Conservation (phyloP, 164 flowering plant species). For the Annona squamosa region DNA sequence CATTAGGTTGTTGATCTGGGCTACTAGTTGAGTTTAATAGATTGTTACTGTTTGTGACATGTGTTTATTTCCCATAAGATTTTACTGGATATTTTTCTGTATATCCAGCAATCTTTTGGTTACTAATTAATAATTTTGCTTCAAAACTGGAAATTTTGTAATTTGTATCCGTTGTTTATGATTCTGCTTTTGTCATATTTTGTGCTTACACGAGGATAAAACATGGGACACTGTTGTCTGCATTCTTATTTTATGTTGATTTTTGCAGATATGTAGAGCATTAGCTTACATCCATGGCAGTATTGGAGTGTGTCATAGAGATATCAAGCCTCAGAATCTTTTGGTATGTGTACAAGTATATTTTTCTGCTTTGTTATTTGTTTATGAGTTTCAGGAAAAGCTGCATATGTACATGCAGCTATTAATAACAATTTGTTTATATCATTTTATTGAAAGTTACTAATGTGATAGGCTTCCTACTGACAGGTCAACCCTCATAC, state of each 20-base stretch:
- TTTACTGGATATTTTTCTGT: too few relatives aligned
- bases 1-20: too few relatives aligned
- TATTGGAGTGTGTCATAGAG: conserved; percentile 62
- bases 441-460: neutral
- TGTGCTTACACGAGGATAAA: neutral
- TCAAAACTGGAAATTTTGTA: too few relatives aligned
- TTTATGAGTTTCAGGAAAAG: neutral
- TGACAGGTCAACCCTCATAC: conserved; percentile 63
- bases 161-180: too few relatives aligned
- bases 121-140: too few relatives aligned
- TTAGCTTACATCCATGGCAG: conserved; percentile 52
- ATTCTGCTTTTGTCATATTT: too few relatives aligned
- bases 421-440: too few relatives aligned
- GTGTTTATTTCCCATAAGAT: too few relatives aligned
- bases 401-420: neutral
- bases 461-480: neutral
- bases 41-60: too few relatives aligned
- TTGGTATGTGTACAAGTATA: conserved; percentile 29
- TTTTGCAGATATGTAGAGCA: conserved; percentile 49
- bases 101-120: too few relatives aligned
- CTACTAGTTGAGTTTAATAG: too few relatives aligned
- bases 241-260: conserved; percentile 3
- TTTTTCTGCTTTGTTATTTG: neutral
- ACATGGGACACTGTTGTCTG: neutral
- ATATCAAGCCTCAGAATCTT: conserved; percentile 63